Base-by-base conservation (phyloP, 257 asterid genomes). In the Misopates orontium region DNA sequence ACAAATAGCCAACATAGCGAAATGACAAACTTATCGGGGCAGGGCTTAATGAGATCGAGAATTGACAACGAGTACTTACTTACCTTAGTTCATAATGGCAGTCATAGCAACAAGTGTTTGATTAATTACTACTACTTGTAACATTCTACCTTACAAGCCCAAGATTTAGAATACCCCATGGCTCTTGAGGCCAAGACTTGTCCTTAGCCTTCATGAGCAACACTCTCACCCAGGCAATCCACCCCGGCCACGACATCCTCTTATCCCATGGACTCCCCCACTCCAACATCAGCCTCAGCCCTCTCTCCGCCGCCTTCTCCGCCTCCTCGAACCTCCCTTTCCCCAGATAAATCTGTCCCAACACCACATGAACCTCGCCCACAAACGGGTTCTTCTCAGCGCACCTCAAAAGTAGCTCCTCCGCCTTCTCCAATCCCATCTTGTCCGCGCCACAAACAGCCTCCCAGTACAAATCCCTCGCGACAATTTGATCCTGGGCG, bases 191-290 rank as follows among this genome's bases (percentile, higher is more conserved):
- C 98, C 97, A 92, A 3, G 89, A 68, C 31, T 48, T 85, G 1
- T 87, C 87, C 44, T 74, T 77, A 0, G 96, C 87, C 76, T 89
- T 84, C 80, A 69, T 75, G 6, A 84, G 48, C 78, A 92, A 21
- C 39, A 92, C 95, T 62, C 98, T 80, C 0, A 77, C 69, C 98
- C 97, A 92, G 21, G 97, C 90, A 53, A 92, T 64, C 97, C 98
- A 92, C 0, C 93, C 97, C 67, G 85, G 84, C 96, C 96, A 92
- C 18, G 95, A 69, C 85, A 85, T 89, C 71, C 97, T 87, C 87
- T 92, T 92, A 49, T 92, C 98, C 97, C 98, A 89, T 39, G 98
- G 85, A 48, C 91, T 82, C 17, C 95, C 98, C 98, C 97, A 89
- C 48, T 87, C 94, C 83, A 92, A 19, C 48, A 92, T 32, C 74